These are phyloP conservation scores for Borovskyia barvae DNA, from an alignment of 208 protist genomes.

Conservation along the genomic window DNA sequence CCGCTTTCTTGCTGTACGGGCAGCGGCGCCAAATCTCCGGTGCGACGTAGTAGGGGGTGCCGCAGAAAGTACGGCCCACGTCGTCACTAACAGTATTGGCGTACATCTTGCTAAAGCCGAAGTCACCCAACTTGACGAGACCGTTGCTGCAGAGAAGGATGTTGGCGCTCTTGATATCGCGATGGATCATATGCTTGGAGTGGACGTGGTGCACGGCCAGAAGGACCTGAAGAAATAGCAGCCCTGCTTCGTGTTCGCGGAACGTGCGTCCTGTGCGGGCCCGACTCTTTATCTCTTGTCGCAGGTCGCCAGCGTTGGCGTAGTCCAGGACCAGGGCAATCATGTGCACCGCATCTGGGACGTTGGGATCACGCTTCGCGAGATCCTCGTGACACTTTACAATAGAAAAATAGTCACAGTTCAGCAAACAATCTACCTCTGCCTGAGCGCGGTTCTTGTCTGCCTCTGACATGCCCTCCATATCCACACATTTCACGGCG, in stretches of 20 bases:
- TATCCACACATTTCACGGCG: slow-evolving; percentile 70
- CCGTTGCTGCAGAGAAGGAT: slow-evolving; percentile 79
- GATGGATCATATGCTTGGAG: slow-evolving; percentile 77
- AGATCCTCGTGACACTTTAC: slow-evolving; percentile 80
- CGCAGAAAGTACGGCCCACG: slow-evolving; percentile 71
- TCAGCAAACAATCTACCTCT: slow-evolving; percentile 67
- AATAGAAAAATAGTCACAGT: slow-evolving; percentile 81
- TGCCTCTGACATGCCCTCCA: slow-evolving; percentile 72
- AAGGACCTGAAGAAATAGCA: slow-evolving; percentile 75
- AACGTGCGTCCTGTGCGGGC: slow-evolving; percentile 37
- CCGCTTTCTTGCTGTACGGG: slow-evolving; percentile 92
- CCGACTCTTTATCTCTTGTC: slow-evolving; percentile 69
- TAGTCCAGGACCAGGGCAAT: slow-evolving; percentile 82
- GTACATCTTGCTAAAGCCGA: slow-evolving; percentile 77
- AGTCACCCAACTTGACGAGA: slow-evolving; percentile 85
- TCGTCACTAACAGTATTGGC: slow-evolving; percentile 50
- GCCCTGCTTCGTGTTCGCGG: slow-evolving; percentile 62
- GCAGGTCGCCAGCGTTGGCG: slow-evolving; percentile 83
- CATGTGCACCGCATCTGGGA: slow-evolving; percentile 55
- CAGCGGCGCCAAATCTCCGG: slow-evolving; percentile 91
- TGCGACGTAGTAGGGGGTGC: slow-evolving; percentile 91
- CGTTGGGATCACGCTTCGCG: slow-evolving; percentile 44
- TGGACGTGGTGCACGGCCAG: slow-evolving; percentile 85
- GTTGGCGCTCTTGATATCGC: slow-evolving; percentile 88
- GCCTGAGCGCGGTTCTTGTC: slow-evolving; percentile 69